phyloP scores from a whole-genome alignment of 148 eudicot species.

The Suaeda aralocaspica region DNA sequence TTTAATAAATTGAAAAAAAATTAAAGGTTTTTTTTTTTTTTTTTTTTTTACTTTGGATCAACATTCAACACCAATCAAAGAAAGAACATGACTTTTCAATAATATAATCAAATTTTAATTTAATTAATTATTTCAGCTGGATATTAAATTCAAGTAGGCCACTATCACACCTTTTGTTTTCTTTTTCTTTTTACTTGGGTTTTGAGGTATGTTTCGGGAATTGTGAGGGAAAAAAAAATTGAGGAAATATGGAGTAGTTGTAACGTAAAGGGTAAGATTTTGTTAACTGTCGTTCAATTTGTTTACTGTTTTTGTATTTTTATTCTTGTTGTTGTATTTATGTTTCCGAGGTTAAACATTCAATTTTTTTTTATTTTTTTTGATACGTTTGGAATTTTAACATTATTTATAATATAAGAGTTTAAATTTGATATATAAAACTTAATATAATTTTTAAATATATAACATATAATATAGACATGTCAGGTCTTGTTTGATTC shows the following conservation, averaged over 20 bases:
- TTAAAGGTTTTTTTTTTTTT: no score
- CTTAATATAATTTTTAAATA: no score
- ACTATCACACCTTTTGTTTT: no score
- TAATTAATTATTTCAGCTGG: background rate
- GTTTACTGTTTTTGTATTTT: background rate
- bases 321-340: background rate
- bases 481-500: no score
- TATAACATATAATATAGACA: no score
- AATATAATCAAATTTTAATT: background rate
- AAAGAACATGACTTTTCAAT: background rate
- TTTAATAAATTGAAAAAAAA: constrained; percentile 4
- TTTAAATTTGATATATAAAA: no score
- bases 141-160: background rate
- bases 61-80: constrained; percentile 20
- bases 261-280: constrained; percentile 11
- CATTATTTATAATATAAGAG: no score
- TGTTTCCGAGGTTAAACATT: no score
- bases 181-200: no score
- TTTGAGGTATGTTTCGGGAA: constrained; percentile 2
- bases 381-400: no score
- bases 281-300: background rate
- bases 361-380: no score
- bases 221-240: background rate
- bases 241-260: background rate
- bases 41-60: no score